Conservation (phyloP, 805 yeast genomes). For the Saturnispora zaruensis region DNA sequence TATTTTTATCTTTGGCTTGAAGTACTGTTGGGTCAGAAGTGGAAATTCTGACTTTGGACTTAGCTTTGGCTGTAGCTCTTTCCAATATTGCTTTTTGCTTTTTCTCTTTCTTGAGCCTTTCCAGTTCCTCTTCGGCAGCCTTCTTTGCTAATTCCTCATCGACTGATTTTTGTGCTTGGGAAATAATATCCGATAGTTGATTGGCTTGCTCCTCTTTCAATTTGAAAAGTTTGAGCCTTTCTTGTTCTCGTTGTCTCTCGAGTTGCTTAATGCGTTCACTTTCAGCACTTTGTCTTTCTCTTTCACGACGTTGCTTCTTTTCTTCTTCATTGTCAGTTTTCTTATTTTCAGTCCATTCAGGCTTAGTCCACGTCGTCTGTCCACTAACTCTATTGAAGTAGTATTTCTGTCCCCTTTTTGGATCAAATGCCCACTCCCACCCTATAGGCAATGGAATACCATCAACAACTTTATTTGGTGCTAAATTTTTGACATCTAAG, state of each 20-base stretch:
- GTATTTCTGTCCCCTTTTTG: slow-evolving; percentile 36
- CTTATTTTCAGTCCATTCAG: slow-evolving; percentile 23
- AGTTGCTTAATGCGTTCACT: slow-evolving; percentile 25
- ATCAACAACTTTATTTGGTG: slow-evolving; percentile 19
- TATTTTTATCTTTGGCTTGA: background rate
- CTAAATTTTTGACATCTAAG: slow-evolving; percentile 12
- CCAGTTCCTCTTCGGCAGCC: slow-evolving; percentile 6
- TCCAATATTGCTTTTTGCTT: slow-evolving; percentile 27
- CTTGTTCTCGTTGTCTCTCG: slow-evolving; percentile 30
- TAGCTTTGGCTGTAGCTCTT: slow-evolving; percentile 19
- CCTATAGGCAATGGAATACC: slow-evolving; percentile 45
- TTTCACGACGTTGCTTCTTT: slow-evolving; percentile 10
- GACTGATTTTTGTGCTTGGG: slow-evolving; percentile 21
- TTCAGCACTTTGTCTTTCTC: slow-evolving; percentile 11
- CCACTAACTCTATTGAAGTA: slow-evolving; percentile 45
- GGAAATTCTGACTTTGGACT: background rate
- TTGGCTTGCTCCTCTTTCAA: slow-evolving; percentile 20
- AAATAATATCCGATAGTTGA: slow-evolving; percentile 24
- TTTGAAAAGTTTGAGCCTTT: slow-evolving; percentile 22
- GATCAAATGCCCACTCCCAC: slow-evolving; percentile 54
- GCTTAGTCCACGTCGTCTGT: slow-evolving; percentile 54
- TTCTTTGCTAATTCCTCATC: slow-evolving; percentile 7
- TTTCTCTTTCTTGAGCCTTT: slow-evolving; percentile 5
- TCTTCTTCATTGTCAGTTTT: slow-evolving; percentile 5
- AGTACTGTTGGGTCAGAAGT: background rate